Conservation (phyloP, 116 monocot species). For the Dioscorea cayenensis region DNA sequence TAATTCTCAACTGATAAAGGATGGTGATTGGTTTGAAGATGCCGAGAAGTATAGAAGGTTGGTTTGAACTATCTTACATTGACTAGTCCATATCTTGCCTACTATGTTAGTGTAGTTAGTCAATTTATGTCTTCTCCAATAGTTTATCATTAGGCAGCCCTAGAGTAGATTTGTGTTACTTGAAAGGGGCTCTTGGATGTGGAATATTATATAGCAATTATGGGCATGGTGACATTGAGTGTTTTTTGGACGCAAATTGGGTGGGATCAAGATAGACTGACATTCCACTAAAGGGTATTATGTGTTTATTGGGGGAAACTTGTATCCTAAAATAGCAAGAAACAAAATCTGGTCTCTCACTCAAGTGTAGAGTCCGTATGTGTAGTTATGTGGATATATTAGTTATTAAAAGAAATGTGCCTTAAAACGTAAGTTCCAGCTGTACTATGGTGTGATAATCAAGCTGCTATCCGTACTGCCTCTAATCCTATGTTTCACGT, state of each 20-base stretch:
- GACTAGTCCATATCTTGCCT: background rate
- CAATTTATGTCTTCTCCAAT: background rate
- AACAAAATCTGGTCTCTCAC: background rate
- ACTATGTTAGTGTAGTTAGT: too few relatives aligned
- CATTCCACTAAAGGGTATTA: background rate
- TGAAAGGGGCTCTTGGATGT: too few relatives aligned
- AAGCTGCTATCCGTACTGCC: too few relatives aligned
- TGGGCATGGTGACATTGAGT: background rate
- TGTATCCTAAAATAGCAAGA: background rate
- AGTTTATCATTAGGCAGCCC: background rate
- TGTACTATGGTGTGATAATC: too few relatives aligned
- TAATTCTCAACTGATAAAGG: background rate
- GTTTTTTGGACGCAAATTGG: slow-evolving; percentile 2
- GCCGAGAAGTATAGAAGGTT: background rate
- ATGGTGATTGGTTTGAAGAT: background rate
- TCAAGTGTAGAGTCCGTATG: background rate
- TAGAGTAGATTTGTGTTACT: background rate
- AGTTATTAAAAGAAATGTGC: too few relatives aligned
- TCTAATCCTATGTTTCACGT: too few relatives aligned
- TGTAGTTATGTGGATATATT: background rate
- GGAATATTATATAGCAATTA: background rate
- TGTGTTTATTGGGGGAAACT: background rate
- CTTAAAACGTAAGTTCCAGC: too few relatives aligned
- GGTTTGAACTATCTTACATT: background rate
- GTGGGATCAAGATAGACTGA: background rate